A percentile compares a stretch with the other conserved stretches of the same genome.
Conservation (phyloP, 2,329 filamentous ascomycete species). For the Aureobasidium namibiae region DNA sequence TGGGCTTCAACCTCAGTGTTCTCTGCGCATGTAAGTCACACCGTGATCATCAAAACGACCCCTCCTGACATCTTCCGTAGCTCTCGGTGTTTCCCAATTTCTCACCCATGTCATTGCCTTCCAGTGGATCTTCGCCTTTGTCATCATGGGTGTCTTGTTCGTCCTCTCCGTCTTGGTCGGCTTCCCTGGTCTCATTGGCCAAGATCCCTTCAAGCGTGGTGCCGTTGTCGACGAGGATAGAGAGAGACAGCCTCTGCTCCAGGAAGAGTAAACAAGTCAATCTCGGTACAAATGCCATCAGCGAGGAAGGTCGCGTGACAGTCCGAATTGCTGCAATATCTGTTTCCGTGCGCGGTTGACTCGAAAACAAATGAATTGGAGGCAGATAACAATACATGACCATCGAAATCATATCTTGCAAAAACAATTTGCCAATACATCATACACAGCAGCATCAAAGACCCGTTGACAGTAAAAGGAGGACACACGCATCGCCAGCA, state of each 20-base stretch:
- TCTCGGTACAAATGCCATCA: neutral
- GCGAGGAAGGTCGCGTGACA: neutral
- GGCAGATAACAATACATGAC: neutral
- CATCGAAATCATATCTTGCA: neutral
- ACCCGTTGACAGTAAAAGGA: neutral
- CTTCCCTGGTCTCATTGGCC: constrained; percentile 55
- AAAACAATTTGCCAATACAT: neutral
- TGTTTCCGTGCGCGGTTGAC: neutral
- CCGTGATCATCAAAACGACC: neutral
- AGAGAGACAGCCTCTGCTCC: constrained; percentile 47
- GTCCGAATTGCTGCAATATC: neutral
- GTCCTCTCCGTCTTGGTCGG: constrained; percentile 58
- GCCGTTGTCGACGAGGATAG: constrained; percentile 40
- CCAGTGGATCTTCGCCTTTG: constrained; percentile 89
- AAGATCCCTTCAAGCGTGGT: constrained; percentile 44
- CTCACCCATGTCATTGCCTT: constrained; percentile 55
- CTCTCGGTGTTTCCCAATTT: constrained; percentile 70
- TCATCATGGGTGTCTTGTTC: constrained; percentile 70
- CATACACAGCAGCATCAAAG: neutral
- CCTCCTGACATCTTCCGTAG: constrained; percentile 24
- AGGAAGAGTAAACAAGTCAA: constrained; percentile 26
- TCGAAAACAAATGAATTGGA: neutral
- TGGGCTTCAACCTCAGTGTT: constrained; percentile 71
- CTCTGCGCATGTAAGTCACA: constrained; percentile 55
- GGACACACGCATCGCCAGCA: neutral